Evolutionary conservation across 2,329 filamentous ascomycete genomes (phyloP).

Genomic region (Sphaerulina vaccinii): DNA sequence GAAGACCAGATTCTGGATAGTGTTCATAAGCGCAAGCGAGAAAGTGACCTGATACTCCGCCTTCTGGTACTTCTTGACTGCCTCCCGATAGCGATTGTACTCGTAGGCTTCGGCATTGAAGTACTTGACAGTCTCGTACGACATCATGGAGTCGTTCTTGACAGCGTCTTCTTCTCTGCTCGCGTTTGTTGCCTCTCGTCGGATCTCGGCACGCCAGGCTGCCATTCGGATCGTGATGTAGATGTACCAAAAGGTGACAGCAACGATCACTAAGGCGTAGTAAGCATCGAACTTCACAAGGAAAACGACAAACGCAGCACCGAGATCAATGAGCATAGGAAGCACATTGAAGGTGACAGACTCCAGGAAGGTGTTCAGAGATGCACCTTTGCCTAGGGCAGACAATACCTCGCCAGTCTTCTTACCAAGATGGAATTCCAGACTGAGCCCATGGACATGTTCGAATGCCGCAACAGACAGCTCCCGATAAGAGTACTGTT

Average conservation of each 20-base stretch:
- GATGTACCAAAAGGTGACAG: conserved; percentile 94
- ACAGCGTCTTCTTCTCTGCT: conserved; percentile 94
- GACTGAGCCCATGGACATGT: conserved; percentile 89
- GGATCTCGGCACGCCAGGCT: conserved; percentile 84
- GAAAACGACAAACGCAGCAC: conserved; percentile 81
- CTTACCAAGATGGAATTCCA: conserved; percentile 96
- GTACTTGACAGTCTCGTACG: conserved; percentile 80
- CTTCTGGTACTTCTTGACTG: conserved; percentile 57
- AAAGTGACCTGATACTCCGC: conserved; percentile 58
- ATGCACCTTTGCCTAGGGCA: conserved; percentile 90
- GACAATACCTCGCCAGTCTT: conserved; percentile 95
- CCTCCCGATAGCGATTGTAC: conserved; percentile 56
- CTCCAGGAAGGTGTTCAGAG: conserved; percentile 95
- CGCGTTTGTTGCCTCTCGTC: conserved; percentile 90
- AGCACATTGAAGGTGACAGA: conserved; percentile 94
- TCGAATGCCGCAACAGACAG: conserved; percentile 94
- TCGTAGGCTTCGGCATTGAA: conserved; percentile 62
- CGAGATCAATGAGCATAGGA: conserved; percentile 89
- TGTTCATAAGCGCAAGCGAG: conserved; percentile 60
- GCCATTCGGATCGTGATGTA: conserved; percentile 97
- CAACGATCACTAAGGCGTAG: conserved; percentile 83
- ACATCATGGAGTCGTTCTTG: conserved; percentile 97
- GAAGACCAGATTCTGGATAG: conserved; percentile 64
- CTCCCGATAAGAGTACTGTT: conserved; percentile 93
- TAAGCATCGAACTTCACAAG: conserved; percentile 77